phyloP scores from a whole-genome alignment of 768 basidiomycete species.

The Auricularia sp. region DNA sequence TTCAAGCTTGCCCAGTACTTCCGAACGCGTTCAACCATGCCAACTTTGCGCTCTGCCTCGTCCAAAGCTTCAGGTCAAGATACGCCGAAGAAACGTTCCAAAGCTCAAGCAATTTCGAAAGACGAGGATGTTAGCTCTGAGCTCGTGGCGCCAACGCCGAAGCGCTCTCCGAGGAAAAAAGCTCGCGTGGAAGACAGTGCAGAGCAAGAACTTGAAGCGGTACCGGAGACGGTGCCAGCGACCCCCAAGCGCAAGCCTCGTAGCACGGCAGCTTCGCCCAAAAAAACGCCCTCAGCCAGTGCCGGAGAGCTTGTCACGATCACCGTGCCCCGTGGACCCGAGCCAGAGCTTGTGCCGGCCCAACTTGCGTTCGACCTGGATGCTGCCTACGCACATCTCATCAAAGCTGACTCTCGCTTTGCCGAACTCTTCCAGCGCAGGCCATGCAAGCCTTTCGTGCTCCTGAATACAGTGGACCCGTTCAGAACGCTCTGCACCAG shows the following conservation, averaged over 20 bases:
- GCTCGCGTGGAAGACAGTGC: not conserved
- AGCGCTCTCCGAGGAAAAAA: not conserved
- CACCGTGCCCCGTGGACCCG: not conserved
- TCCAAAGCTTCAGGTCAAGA: not conserved
- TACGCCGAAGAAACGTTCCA: not conserved
- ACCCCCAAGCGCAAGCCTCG: not conserved
- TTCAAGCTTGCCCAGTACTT: not conserved
- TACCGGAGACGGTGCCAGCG: not conserved
- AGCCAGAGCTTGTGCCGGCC: constrained; percentile 47
- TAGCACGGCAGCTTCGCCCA: not conserved
- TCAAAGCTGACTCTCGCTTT: constrained; percentile 59
- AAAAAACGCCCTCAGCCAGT: not conserved
- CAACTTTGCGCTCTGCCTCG: not conserved
- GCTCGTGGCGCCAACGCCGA: not conserved
- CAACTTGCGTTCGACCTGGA: constrained; percentile 67
- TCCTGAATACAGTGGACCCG: constrained; percentile 67
- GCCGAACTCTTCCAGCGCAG: constrained; percentile 52
- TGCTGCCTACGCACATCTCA: constrained; percentile 64
- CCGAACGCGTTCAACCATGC: not conserved
- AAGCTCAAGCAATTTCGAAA: not conserved
- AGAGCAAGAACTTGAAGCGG: no score
- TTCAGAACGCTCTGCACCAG: constrained; percentile 71
- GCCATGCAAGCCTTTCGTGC: constrained; percentile 68
- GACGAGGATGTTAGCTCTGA: not conserved
- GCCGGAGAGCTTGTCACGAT: not conserved